Evolutionary conservation across 2,329 filamentous ascomycete genomes (phyloP).

Genomic region (Scedosporium aurantiacum): DNA sequence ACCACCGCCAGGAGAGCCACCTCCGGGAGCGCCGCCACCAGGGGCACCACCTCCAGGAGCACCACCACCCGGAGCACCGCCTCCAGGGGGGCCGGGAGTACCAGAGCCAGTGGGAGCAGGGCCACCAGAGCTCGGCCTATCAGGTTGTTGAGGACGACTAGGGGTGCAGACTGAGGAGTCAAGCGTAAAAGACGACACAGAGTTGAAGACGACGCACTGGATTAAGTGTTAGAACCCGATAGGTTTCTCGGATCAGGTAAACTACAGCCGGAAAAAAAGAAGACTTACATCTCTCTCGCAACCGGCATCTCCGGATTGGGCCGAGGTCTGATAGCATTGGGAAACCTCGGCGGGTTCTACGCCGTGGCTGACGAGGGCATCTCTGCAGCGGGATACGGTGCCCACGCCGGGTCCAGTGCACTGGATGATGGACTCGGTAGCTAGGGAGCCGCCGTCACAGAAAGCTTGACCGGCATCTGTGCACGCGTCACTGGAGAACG

Average conservation of each 20-base stretch:
- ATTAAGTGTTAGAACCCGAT: background rate
- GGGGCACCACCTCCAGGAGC: background rate
- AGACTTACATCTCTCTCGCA: background rate
- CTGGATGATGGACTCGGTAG: background rate
- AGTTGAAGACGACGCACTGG: slow-evolving; percentile 1
- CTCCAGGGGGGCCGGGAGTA: background rate
- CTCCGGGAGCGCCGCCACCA: background rate
- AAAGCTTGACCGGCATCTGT: background rate
- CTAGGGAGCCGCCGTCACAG: background rate
- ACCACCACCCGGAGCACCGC: background rate
- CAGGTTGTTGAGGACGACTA: background rate
- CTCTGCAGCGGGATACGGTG: background rate
- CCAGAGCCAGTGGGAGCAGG: background rate
- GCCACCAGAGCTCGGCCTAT: background rate
- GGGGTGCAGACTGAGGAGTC: background rate
- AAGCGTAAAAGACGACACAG: background rate
- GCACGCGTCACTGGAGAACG: background rate
- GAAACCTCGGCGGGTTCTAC: background rate
- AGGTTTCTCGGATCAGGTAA: background rate
- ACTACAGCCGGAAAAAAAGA: background rate
- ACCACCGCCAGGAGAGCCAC: background rate
- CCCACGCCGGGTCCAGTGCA: background rate
- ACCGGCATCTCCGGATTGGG: background rate
- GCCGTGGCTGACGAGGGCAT: background rate
- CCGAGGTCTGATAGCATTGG: background rate